Evolutionary conservation across 495 filamentous ascomycete species (phyloP).

Genomic region (Aspergillus panamensis): DNA sequence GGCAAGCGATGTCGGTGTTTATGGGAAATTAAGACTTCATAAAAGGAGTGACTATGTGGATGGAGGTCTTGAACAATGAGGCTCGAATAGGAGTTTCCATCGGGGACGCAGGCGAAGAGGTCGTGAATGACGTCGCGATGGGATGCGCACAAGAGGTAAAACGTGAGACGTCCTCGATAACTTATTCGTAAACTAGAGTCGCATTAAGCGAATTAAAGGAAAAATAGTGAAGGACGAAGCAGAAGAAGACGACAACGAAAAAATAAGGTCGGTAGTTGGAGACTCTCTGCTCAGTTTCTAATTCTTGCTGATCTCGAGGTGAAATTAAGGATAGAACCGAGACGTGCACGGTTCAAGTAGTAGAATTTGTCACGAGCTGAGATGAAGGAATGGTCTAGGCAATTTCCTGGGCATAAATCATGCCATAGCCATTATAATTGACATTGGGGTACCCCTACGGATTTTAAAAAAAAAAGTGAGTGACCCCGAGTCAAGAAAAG

Average conservation of each 20-base stretch:
- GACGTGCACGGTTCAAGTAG: constrained; percentile 10
- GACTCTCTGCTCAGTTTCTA: neutral
- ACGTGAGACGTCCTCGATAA: too few relatives aligned
- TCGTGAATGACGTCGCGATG: too few relatives aligned
- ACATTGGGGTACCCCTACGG: neutral
- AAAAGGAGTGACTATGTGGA: too few relatives aligned
- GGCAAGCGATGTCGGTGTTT: too few relatives aligned
- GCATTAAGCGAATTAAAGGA: too few relatives aligned
- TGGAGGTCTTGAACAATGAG: too few relatives aligned
- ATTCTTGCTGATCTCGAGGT: neutral
- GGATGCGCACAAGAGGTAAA: too few relatives aligned
- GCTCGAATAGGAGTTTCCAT: too few relatives aligned
- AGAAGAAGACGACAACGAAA: neutral
- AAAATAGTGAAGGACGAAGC: neutral
- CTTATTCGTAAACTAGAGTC: too few relatives aligned
- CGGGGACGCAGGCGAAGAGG: too few relatives aligned
- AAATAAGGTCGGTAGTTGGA: neutral
- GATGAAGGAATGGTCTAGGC: neutral
- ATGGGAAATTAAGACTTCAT: too few relatives aligned
- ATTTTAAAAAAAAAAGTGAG: constrained; percentile 1
- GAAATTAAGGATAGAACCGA: neutral
- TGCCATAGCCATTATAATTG: constrained; percentile 1
- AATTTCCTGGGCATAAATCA: constrained; percentile 5
- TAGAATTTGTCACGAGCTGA: neutral
- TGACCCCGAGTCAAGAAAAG: constrained; percentile 11